These are phyloP conservation scores for Penicillium fimorum DNA, from an alignment of 495 filamentous ascomycete genomes.

Conservation along the genomic window DNA sequence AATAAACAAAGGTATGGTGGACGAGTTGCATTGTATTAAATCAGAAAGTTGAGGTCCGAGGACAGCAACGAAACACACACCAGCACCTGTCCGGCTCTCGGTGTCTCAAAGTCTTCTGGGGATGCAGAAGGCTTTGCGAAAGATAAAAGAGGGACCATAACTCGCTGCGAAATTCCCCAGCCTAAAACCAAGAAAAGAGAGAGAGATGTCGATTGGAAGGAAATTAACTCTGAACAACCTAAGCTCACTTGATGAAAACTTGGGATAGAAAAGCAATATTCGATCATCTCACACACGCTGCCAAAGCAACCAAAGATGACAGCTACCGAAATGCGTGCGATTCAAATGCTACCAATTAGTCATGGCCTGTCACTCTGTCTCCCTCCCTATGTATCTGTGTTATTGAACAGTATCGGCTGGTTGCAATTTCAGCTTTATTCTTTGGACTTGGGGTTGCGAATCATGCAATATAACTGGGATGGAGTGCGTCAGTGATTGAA, in stretches of 20 bases:
- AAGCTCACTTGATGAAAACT: too few species aligned
- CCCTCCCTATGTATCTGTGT: background rate
- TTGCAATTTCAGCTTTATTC: constrained; percentile 2
- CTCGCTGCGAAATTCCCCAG: background rate
- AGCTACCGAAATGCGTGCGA: background rate
- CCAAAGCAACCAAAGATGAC: background rate
- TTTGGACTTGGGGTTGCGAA: constrained; percentile 22
- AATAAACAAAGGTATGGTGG: too few species aligned
- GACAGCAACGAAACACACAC: too few species aligned
- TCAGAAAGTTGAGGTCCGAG: too few species aligned
- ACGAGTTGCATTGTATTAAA: too few species aligned
- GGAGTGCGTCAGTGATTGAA: constrained; percentile 4
- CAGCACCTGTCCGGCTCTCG: background rate
- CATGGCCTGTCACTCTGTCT: background rate
- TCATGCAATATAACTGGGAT: constrained; percentile 30
- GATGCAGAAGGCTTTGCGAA: background rate
- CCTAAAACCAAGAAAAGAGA: background rate
- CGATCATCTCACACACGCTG: background rate
- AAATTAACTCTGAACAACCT: background rate
- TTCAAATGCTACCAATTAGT: background rate
- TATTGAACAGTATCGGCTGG: background rate
- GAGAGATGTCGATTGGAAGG: background rate
- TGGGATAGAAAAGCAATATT: background rate
- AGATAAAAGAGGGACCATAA: background rate
- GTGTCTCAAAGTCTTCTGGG: background rate